Percentiles rank a stretch among this genome's conserved stretches.
Evolutionary conservation across 2,329 filamentous ascomycete species (phyloP).

Genomic region (Botrytis deweyae): DNA sequence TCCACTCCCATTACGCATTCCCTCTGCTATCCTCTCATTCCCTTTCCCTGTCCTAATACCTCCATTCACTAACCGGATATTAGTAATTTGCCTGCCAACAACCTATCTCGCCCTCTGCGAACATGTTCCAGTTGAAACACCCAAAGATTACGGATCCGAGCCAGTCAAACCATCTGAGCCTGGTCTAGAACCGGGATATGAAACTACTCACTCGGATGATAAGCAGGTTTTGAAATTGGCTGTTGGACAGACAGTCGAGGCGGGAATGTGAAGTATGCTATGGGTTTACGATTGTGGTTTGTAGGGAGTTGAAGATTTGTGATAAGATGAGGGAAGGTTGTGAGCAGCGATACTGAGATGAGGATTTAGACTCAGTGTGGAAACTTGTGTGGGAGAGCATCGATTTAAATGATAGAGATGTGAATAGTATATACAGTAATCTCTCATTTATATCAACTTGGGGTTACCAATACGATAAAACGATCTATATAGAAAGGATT

Average conservation of each 20-base stretch:
- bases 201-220: background rate
- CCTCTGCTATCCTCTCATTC: background rate
- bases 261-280: background rate
- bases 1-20: background rate
- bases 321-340: background rate
- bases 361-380: background rate
- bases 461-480: background rate
- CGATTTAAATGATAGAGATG: background rate
- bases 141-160: background rate
- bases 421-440: background rate
- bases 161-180: background rate
- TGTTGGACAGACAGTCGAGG: background rate
- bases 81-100: slow-evolving; percentile 4
- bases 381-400: background rate
- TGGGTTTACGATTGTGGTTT: background rate
- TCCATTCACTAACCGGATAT: background rate
- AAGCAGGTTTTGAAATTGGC: background rate
- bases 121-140: background rate
- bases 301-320: background rate
- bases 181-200: background rate
- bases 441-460: background rate
- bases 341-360: background rate
- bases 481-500: background rate
- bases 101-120: slow-evolving; percentile 3
- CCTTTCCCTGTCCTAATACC: no score